Base-by-base conservation (phyloP, 495 filamentous ascomycete genomes). In the Neurospora sublineolata region DNA sequence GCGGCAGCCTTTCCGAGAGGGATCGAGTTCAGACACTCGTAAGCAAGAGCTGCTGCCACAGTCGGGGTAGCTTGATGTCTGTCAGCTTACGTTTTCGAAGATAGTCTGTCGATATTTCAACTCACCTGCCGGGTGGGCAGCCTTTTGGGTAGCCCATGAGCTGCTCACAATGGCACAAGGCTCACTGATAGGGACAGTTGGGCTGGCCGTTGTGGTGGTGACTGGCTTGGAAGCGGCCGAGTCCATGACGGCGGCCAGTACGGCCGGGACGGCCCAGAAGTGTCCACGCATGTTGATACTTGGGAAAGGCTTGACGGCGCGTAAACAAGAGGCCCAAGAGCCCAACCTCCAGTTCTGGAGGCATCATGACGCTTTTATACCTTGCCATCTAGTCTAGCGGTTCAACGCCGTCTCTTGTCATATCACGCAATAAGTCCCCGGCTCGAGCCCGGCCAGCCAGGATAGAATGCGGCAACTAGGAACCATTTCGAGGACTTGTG, bases 81-180 rank as follows among this genome's bases (percentile, higher is more conserved):
- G 40, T 37, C 3, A 70, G 41, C 30, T 1, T 4, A 27, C 7
- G 10, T 36, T 20, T 39, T 58, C 12, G 1, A 12, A 4, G 20
- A 30, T 12, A 23, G n/a, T 40, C 11, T 46, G 20, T n/a, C 14
- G 2, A 39, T 4, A 37, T 5, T 9, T 38, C 18, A 42, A 30
- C 33, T 60, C n/a, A 74, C 40, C 30, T 67, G 68, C 6, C 7
- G 60, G 69, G 72, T 40, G 37, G 20, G 42, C 69, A 33, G 70
- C 73, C 12, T 74, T 80, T 70, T 83, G 79, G 36, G 77, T 74
- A 30, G 82, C 74, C 77, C 79, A 83, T 6, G 80, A 80, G 20
- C 77, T 75, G 68, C 83, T 84, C 37, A 84, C 82, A 68, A 80
- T 60, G 0, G 81, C 84, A 76, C 84, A 85, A 11, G 77, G 73